A percentile compares a stretch with the other conserved stretches of the same genome.
These are phyloP conservation scores for Schizothecium vesticola DNA, from an alignment of 495 filamentous ascomycete species.

Conservation along the genomic window DNA sequence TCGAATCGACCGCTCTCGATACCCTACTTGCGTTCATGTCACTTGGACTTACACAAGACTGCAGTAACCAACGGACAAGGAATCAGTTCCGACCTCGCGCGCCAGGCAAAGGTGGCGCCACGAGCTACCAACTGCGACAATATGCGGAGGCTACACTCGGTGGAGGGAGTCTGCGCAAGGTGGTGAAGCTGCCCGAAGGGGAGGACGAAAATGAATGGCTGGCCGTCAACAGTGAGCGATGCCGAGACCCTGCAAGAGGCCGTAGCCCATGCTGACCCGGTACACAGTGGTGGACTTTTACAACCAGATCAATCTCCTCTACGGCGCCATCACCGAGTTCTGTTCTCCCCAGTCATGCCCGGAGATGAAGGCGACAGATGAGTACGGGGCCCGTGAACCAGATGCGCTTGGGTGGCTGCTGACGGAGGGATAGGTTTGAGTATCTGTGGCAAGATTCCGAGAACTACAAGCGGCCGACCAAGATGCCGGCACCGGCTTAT, in stretches of 20 bases:
- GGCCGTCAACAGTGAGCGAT: conserved; percentile 76
- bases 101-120: conserved; percentile 76
- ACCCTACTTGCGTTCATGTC: background rate
- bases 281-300: conserved; percentile 93
- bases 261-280: conserved; percentile 10
- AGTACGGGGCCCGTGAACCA: conserved; percentile 50
- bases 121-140: conserved; percentile 91
- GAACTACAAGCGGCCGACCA: conserved; percentile 89
- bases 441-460: conserved; percentile 97
- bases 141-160: conserved; percentile 97
- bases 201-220: conserved; percentile 98
- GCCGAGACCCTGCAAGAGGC: background rate
- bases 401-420: background rate
- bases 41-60: conserved; percentile 16
- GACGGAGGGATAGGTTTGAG: conserved; percentile 66
- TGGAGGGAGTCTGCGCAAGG: conserved; percentile 90
- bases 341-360: conserved; percentile 95
- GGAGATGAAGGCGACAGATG: conserved; percentile 99
- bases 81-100: conserved; percentile 89
- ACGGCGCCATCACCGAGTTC: conserved; percentile 97
- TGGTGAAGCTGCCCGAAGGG: conserved; percentile 92
- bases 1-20: background rate
- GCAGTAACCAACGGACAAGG: conserved; percentile 80
- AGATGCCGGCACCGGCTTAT: conserved; percentile 95
- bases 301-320: conserved; percentile 98